Evolutionary conservation across 2,329 filamentous ascomycete species (phyloP), one percentile per base, ranked within the genome.

Genomic region (Penicillium sp.): DNA sequence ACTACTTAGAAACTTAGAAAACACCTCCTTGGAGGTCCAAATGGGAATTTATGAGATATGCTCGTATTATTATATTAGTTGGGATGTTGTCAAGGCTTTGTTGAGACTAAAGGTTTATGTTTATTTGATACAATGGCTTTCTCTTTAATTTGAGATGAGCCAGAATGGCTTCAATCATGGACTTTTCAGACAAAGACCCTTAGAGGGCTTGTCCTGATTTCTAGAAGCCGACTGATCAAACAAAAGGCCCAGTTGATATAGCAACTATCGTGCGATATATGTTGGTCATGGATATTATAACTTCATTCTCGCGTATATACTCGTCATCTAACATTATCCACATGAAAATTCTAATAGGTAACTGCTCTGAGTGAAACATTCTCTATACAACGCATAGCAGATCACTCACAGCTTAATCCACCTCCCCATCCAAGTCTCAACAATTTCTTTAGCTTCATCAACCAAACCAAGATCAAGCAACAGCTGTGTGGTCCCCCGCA

Each of bases 341-440:
- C 19, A 13, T 9, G 9, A 25, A n/a, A 37, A 2, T 13, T 12
- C 31, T 25, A 50, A 38, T 38, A 17, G 5, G n/a, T 46, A 10
- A 3, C 31, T n/a, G 5, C 19, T 38, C 21, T n/a, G 4, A 21
- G 10, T 13, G 19, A 13, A 33, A 13, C 3, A 23, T 4, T 23
- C 8, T 17, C 13, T 23, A 13, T 43, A 33, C 5, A 47, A 9
- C n/a, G 2, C 29, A 6, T 35, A 40, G 0, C 8, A 2, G 8
- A 17, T 2, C n/a, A 2, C n/a, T 60, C 48, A 68, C 31, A 67
- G 41, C 37, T 63, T 65, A 27, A 87, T 86, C 86, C 86, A 89
- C 56, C 87, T 78, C 2, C 84, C 86, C 86, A 89, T 88, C 86
- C 86, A 89, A 60, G 84, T 83, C 33, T 85, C 76, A 2, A 84